Percentiles rank a stretch among this genome's conserved stretches.
Conservation (phyloP, 345 rosid species). For the Sonneratia caseolaris region DNA sequence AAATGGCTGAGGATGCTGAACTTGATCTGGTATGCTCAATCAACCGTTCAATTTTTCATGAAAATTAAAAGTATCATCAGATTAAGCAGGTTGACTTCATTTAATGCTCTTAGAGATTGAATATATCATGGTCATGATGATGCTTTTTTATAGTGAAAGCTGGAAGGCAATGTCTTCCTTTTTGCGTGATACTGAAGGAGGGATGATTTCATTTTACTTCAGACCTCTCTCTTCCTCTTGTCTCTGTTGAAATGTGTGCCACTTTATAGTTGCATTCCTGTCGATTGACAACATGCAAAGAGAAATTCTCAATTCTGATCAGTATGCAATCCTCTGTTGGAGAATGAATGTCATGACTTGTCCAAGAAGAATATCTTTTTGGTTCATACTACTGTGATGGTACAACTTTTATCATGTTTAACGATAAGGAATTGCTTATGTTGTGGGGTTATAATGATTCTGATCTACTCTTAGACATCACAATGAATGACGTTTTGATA, state of each 20-base stretch:
- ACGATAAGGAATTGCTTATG: background rate
- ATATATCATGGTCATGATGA: background rate
- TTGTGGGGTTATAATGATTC: background rate
- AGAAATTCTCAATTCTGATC: background rate
- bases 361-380: background rate
- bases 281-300: background rate
- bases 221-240: background rate
- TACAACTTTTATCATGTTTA: no score
- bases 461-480: background rate
- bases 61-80: no score
- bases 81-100: background rate
- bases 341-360: background rate
- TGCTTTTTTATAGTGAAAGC: background rate
- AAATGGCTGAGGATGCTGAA: constrained; percentile 75
- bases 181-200: background rate
- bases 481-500: background rate
- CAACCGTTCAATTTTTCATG: background rate
- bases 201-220: background rate
- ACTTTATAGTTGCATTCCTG: no score
- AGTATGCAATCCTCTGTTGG: background rate
- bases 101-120: background rate
- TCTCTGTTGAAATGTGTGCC: no score
- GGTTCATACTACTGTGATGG: no score
- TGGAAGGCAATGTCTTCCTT: background rate
- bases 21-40: constrained; percentile 63